Evolutionary conservation across 208 protist species (phyloP).

Genomic region (Jaenimonas drosophilae): DNA sequence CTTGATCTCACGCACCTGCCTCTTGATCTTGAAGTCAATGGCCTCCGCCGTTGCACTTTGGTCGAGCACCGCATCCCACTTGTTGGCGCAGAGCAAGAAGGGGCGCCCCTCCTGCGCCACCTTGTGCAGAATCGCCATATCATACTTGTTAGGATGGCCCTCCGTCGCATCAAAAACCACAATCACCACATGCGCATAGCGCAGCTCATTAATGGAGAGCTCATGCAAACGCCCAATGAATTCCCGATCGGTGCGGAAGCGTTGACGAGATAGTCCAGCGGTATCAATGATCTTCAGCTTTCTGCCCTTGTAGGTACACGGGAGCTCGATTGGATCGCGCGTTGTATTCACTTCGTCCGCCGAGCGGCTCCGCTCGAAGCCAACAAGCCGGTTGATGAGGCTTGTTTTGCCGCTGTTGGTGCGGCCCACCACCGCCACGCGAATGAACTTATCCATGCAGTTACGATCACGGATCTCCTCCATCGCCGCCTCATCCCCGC

Average conservation of each 20-base stretch:
- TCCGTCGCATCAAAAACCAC: slow-evolving; percentile 90
- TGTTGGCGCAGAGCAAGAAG: slow-evolving; percentile 87
- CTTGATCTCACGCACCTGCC: slow-evolving; percentile 85
- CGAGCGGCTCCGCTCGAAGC: slow-evolving; percentile 80
- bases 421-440: slow-evolving; percentile 87
- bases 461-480: slow-evolving; percentile 84
- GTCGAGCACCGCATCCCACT: slow-evolving; percentile 89
- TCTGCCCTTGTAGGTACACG: slow-evolving; percentile 80
- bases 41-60: slow-evolving; percentile 81
- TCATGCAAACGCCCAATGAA: slow-evolving; percentile 77
- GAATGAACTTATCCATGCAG: slow-evolving; percentile 69
- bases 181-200: slow-evolving; percentile 80
- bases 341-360: slow-evolving; percentile 85
- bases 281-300: slow-evolving; percentile 89
- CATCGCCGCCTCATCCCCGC: slow-evolving; percentile 78
- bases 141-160: slow-evolving; percentile 88
- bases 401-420: slow-evolving; percentile 92
- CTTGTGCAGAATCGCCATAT: slow-evolving; percentile 85
- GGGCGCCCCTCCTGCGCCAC: slow-evolving; percentile 76
- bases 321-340: slow-evolving; percentile 83
- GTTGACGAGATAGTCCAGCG: slow-evolving; percentile 62
- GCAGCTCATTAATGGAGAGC: slow-evolving; percentile 68
- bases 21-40: slow-evolving; percentile 91
- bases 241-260: slow-evolving; percentile 69
- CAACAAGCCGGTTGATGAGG: slow-evolving; percentile 89